Conservation (phyloP, 2,329 filamentous ascomycete species). For the Coniochaeta prunicola region DNA sequence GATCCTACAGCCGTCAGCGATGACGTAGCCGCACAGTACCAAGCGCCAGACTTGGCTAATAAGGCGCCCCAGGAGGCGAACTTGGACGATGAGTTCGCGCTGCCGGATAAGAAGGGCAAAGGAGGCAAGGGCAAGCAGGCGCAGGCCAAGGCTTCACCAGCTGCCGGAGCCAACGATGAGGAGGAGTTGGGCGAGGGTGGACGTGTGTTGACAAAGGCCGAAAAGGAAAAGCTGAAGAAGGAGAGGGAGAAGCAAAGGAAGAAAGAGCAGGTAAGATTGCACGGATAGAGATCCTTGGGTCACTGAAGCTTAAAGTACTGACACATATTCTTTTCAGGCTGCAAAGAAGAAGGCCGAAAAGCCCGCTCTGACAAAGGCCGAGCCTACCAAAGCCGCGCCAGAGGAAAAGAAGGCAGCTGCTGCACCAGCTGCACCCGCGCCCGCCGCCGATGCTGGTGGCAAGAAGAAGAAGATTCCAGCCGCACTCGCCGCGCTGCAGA, state of each 20-base stretch:
- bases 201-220: slow-evolving; percentile 86
- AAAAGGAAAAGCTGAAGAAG: slow-evolving; percentile 98
- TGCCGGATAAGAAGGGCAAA: slow-evolving; percentile 70
- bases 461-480: slow-evolving; percentile 88
- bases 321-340: slow-evolving; percentile 41
- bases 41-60: slow-evolving; percentile 41
- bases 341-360: slow-evolving; percentile 71
- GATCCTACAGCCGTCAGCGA: slow-evolving; percentile 37
- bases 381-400: slow-evolving; percentile 46
- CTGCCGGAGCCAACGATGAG: slow-evolving; percentile 36
- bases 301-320: slow-evolving; percentile 23
- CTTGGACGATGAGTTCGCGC: slow-evolving; percentile 78
- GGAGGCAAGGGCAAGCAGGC: slow-evolving; percentile 44
- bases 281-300: background rate
- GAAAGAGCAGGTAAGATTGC: slow-evolving; percentile 68
- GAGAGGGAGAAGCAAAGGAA: slow-evolving; percentile 97
- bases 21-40: slow-evolving; percentile 24
- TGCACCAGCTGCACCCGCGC: slow-evolving; percentile 21
- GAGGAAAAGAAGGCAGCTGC: slow-evolving; percentile 40
- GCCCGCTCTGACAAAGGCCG: slow-evolving; percentile 33
- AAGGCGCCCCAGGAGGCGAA: slow-evolving; percentile 77
- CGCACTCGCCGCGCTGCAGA: slow-evolving; percentile 65
- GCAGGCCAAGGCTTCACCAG: slow-evolving; percentile 27
- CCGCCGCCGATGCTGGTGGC: slow-evolving; percentile 43
- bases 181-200: slow-evolving; percentile 50